Evolutionary conservation across 148 eudicot genomes (phyloP).

Genomic region (Linanthus parryae): DNA sequence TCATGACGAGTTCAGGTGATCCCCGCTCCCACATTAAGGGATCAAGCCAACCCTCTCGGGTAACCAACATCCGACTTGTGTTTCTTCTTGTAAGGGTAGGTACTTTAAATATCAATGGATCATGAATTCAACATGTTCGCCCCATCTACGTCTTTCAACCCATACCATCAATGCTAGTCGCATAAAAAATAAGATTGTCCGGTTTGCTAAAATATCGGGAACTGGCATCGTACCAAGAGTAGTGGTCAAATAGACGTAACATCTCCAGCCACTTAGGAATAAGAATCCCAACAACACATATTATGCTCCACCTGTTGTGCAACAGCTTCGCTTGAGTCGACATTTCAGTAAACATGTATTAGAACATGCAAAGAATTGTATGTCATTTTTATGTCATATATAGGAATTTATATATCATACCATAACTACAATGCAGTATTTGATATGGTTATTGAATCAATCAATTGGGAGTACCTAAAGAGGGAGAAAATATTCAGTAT

Average conservation of each 20-base stretch:
- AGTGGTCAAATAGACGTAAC: slow-evolving; percentile 87
- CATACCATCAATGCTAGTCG: slow-evolving; percentile 84
- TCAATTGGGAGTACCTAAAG: too few species aligned
- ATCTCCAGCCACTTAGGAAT: slow-evolving; percentile 92
- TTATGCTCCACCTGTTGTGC: slow-evolving; percentile 97
- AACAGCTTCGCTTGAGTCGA: slow-evolving; percentile 82
- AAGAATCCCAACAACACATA: slow-evolving; percentile 95
- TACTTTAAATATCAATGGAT: slow-evolving; percentile 84
- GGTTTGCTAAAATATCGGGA: slow-evolving; percentile 91
- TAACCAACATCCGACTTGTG: slow-evolving; percentile 95
- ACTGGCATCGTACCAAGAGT: slow-evolving; percentile 98
- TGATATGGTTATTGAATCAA: too few species aligned
- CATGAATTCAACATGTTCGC: slow-evolving; percentile 91
- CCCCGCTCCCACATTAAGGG: slow-evolving; percentile 95
- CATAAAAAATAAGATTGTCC: slow-evolving; percentile 74
- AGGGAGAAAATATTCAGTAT: too few species aligned
- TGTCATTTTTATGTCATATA: too few species aligned
- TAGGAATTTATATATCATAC: too few species aligned
- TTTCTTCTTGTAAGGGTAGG: slow-evolving; percentile 97
- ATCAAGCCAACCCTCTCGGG: slow-evolving; percentile 96
- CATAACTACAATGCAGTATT: too few species aligned
- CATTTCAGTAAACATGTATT: slow-evolving; percentile 90
- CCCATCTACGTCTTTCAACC: slow-evolving; percentile 99
- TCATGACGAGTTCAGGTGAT: slow-evolving; percentile 66
- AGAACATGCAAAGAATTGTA: too few species aligned